A percentile compares a stretch with the other conserved stretches of the same genome.
phyloP scores from a whole-genome alignment of 2,329 filamentous ascomycete genomes.

The Alternaria metachromatica region DNA sequence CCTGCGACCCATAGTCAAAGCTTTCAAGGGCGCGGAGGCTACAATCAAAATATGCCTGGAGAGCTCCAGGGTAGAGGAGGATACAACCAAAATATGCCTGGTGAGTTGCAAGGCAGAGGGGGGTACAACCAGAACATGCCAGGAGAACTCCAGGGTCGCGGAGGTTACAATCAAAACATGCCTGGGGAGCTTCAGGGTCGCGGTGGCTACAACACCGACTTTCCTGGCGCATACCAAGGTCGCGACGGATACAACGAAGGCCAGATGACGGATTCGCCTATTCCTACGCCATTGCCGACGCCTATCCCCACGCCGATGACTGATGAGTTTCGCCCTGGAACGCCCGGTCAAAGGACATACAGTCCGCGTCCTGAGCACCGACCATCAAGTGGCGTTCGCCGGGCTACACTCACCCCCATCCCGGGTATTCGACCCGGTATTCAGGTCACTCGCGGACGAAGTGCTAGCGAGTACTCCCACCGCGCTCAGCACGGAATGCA shows the following conservation, averaged over 20 bases:
- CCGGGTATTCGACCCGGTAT: conserved; percentile 45
- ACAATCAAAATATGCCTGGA: conserved; percentile 35
- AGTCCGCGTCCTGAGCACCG: conserved; percentile 39
- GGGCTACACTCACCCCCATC: conserved; percentile 47
- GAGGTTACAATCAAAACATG: conserved; percentile 40
- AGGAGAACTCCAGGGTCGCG: conserved; percentile 38
- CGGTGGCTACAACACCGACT: conserved; percentile 40
- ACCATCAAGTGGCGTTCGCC: conserved; percentile 41
- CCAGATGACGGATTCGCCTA: conserved; percentile 39
- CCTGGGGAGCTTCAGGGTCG: conserved; percentile 43
- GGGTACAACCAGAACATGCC: conserved; percentile 38
- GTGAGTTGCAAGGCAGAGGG: conserved; percentile 41
- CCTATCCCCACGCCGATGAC: conserved; percentile 35
- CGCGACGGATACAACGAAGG: conserved; percentile 42
- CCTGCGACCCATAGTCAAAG: conserved; percentile 26
- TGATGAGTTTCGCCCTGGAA: conserved; percentile 44
- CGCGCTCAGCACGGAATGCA: conserved; percentile 39
- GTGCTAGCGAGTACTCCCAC: conserved; percentile 38
- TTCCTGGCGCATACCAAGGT: conserved; percentile 41
- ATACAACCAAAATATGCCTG: conserved; percentile 40
- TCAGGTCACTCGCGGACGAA: conserved; percentile 39
- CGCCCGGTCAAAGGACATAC: conserved; percentile 37
- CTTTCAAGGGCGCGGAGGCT: conserved; percentile 39
- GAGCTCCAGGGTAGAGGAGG: conserved; percentile 41
- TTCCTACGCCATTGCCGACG: conserved; percentile 35